phyloP scores from a whole-genome alignment of 768 basidiomycete genomes.

The Cystobasidium tubakii region DNA sequence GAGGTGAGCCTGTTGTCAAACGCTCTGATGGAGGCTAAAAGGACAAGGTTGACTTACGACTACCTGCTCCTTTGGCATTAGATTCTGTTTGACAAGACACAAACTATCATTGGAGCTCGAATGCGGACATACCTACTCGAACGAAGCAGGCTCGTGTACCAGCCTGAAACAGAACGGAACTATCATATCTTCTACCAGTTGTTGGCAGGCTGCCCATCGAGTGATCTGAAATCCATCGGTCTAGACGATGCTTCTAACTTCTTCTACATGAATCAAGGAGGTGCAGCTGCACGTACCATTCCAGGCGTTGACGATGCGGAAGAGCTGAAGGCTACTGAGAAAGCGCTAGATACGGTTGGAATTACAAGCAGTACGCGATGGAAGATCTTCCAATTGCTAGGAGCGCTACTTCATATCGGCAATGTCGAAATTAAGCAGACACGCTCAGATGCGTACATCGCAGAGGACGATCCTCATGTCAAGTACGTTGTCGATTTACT shows the following conservation, averaged over 20 bases:
- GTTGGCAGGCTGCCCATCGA: constrained; percentile 89
- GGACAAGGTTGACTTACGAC: neutral
- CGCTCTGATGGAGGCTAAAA: neutral
- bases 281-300: constrained; percentile 77
- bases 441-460: constrained; percentile 74
- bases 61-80: constrained; percentile 48
- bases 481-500: constrained; percentile 78
- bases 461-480: constrained; percentile 74
- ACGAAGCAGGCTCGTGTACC: constrained; percentile 93
- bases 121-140: constrained; percentile 97
- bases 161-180: constrained; percentile 92
- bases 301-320: constrained; percentile 89
- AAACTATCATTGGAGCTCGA: constrained; percentile 97
- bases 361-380: constrained; percentile 97
- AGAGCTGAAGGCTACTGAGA: constrained; percentile 88
- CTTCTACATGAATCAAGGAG: constrained; percentile 87
- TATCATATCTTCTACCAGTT: constrained; percentile 99
- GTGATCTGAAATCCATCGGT: constrained; percentile 90
- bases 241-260: constrained; percentile 85
- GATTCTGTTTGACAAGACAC: constrained; percentile 93
- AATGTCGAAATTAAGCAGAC: constrained; percentile 83
- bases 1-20: constrained; percentile 59
- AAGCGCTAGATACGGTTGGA: constrained; percentile 90
- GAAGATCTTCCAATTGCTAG: constrained; percentile 84
- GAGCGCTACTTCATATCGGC: constrained; percentile 91